phyloP scores from a whole-genome alignment of 2,329 filamentous ascomycete species.

The Epichloe coenophiala region DNA sequence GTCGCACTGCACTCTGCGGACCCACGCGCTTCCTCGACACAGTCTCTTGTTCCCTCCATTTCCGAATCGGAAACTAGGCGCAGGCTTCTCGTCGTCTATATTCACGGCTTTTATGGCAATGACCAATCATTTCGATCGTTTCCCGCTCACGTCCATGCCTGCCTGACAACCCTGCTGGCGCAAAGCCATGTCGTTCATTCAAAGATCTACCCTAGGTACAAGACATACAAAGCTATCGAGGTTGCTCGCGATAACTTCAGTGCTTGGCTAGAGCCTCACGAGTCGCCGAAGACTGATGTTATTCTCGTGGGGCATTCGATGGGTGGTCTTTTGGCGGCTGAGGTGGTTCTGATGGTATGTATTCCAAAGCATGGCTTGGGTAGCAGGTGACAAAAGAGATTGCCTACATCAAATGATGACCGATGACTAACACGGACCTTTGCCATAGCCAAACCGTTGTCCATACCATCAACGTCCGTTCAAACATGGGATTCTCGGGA shows the following conservation, averaged over 20 bases:
- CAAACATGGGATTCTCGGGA: constrained; percentile 66
- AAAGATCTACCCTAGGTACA: constrained; percentile 73
- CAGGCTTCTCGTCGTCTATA: constrained; percentile 63
- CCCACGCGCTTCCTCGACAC: constrained; percentile 35
- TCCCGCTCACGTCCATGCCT: constrained; percentile 71
- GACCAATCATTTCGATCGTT: constrained; percentile 81
- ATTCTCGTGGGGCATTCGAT: constrained; percentile 81
- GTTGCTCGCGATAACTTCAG: constrained; percentile 75
- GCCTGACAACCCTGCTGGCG: constrained; percentile 50
- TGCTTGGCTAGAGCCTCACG: constrained; percentile 66
- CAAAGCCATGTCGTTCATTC: constrained; percentile 73
- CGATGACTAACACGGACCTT: not conserved
- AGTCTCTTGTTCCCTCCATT: constrained; percentile 24
- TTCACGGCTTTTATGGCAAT: constrained; percentile 84
- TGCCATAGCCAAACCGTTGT: constrained; percentile 18
- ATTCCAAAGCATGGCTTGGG: not conserved
- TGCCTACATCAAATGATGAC: not conserved
- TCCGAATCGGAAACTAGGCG: constrained; percentile 23
- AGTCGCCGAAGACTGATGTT: constrained; percentile 60
- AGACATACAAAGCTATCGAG: constrained; percentile 57
- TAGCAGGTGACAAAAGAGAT: not conserved
- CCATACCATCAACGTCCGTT: constrained; percentile 29
- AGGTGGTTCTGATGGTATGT: constrained; percentile 54
- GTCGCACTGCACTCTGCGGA: constrained; percentile 16
- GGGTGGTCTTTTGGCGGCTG: constrained; percentile 78